Base-by-base conservation (phyloP, 179 eudicot genomes). In the Beta corolliflora region DNA sequence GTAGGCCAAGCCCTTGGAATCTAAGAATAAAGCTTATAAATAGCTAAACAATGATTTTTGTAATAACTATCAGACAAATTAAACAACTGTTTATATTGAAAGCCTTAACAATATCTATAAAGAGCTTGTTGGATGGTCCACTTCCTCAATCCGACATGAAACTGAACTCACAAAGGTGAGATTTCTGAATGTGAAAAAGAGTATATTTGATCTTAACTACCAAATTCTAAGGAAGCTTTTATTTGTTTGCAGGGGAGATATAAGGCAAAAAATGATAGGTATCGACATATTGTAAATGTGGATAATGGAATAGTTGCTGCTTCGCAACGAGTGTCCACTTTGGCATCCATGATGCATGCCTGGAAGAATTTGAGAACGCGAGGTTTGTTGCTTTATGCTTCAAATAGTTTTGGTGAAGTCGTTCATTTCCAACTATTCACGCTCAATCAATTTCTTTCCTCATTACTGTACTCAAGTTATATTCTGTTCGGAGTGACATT, bases 111-210 rank as follows among this genome's bases (percentile, higher is more conserved):
- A 64, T 59, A 13, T 13, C 58, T 69, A 64, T 31, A 31, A 63
- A 96, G 99, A 88, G 80, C 80, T 96, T 81, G 99, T 96, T 73
- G 99, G 99, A 73, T 96, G 99, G 99, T 90, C 91, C 77, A 93
- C 99, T 65, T 91, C 99, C 48, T 96, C 98, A 21, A 41, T 96
- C 69, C 88, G 99, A 41, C 90, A 82, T 61, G 88, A 77, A 77
- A 85, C 72, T 79, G 97, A 96, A 83, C 99, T 94, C 29, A 97
- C 97, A 56, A 85, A 89, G 92, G 99, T 96, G 83, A 83, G 73
- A 75, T 29, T 66, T 23, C 15, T 79, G 74, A 66, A 25, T 48
- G 0, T 75, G 23, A 76, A 53, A 71, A 48, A 2, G 54, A 11
- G 15, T 64, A 61, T 2, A 25, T 3, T 52, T 23, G 14, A 13